These are phyloP conservation scores for Xylariaceae sp. DNA, from an alignment of 2,329 filamentous ascomycete species.

Conservation along the genomic window DNA sequence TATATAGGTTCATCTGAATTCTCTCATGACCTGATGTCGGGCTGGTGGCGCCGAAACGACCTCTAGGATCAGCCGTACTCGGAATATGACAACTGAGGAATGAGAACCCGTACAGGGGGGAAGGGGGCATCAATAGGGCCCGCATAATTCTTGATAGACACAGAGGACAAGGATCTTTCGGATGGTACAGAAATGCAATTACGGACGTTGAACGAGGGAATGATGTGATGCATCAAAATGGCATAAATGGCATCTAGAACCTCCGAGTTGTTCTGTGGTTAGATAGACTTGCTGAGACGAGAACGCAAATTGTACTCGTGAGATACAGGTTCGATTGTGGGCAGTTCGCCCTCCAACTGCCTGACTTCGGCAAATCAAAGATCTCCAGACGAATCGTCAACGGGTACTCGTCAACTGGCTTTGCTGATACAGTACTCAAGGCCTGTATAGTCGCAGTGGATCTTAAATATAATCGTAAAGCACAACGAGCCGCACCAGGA, in stretches of 20 bases:
- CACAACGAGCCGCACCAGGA: not conserved
- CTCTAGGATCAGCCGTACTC: conserved; percentile 12
- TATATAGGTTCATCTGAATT: conserved; percentile 7
- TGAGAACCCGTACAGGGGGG: conserved; percentile 7
- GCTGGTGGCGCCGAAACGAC: conserved; percentile 7
- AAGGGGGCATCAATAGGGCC: conserved; percentile 16
- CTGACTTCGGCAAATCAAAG: conserved; percentile 3
- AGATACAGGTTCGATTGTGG: conserved; percentile 11
- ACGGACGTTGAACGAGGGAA: conserved; percentile 13
- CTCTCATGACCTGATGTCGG: conserved; percentile 9
- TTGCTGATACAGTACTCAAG: conserved; percentile 11
- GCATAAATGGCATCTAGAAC: conserved; percentile 7
- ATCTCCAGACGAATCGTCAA: not conserved
- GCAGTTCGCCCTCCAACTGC: not conserved
- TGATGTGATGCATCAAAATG: conserved; percentile 14
- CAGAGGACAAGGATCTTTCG: conserved; percentile 18
- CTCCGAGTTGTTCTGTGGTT: conserved; percentile 8
- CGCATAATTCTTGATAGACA: conserved; percentile 10
- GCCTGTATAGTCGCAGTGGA: not conserved
- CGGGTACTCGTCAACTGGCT: not conserved
- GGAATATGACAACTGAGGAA: conserved; percentile 18
- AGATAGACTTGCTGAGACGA: conserved; percentile 17
- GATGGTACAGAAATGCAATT: conserved; percentile 8
- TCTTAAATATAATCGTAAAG: not conserved
- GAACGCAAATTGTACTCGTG: conserved; percentile 2